phyloP scores from a whole-genome alignment of 2,329 filamentous ascomycete species.

The Fusarium sp. region DNA sequence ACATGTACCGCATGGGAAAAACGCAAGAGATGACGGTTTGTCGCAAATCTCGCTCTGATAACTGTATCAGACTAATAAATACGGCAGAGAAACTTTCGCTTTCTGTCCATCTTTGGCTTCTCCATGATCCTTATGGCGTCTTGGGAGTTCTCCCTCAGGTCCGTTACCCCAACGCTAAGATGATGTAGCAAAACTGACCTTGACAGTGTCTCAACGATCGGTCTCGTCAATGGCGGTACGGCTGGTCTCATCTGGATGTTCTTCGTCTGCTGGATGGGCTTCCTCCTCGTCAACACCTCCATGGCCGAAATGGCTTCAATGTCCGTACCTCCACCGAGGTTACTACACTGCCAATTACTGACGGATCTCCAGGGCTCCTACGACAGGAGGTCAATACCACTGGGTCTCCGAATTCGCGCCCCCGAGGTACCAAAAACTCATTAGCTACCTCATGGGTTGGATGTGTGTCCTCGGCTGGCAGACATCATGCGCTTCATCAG shows the following conservation, averaged over 20 bases:
- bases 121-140: conserved; percentile 56
- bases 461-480: conserved; percentile 58
- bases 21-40: conserved; percentile 36
- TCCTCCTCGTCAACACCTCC: conserved; percentile 51
- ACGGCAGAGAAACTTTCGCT: conserved; percentile 54
- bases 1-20: conserved; percentile 39
- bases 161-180: background rate
- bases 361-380: conserved; percentile 53
- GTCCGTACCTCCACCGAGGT: background rate
- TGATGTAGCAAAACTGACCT: background rate
- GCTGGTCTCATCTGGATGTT: conserved; percentile 58
- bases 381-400: conserved; percentile 66
- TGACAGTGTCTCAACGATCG: conserved; percentile 30
- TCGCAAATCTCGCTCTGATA: fast-evolving
- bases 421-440: conserved; percentile 56
- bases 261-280: conserved; percentile 51
- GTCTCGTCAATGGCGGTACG: conserved; percentile 53
- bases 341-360: background rate
- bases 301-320: conserved; percentile 62
- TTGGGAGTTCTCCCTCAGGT: conserved; percentile 54
- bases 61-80: background rate
- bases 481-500: conserved; percentile 49
- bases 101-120: conserved; percentile 58
- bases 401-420: conserved; percentile 66
- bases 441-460: conserved; percentile 63